Evolutionary conservation across 1,139 yeast species (phyloP).

Genomic region (Yamadazyma diospyri): DNA sequence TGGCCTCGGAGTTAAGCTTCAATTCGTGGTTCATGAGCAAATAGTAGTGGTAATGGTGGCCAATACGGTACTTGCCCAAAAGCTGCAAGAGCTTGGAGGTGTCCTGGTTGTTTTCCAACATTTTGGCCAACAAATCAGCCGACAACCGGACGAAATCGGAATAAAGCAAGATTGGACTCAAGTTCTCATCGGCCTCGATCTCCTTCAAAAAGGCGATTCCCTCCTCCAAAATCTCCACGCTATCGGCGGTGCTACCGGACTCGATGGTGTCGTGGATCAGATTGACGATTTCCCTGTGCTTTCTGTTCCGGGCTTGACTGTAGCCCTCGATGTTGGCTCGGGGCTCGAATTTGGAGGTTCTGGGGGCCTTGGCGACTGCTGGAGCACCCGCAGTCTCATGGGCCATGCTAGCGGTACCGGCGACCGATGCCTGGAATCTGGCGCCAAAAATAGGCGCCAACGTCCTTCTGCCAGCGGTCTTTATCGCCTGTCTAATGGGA

Average conservation of each 20-base stretch:
- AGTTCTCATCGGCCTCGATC: conserved; percentile 32
- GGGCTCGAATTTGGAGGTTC: not conserved
- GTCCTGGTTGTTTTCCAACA: conserved; percentile 13
- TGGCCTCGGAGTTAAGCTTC: conserved; percentile 14
- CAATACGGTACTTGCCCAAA: conserved; percentile 26
- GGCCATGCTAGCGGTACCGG: not conserved
- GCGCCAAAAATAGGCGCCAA: not conserved
- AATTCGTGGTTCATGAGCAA: conserved; percentile 20
- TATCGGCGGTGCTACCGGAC: conserved; percentile 23
- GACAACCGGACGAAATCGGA: conserved; percentile 26
- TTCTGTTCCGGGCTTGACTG: conserved; percentile 14
- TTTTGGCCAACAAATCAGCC: conserved; percentile 20
- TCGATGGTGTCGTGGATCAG: conserved; percentile 29
- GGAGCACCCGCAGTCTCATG: too few relatives aligned
- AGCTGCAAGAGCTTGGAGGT: conserved; percentile 20
- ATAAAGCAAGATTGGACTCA: conserved; percentile 23
- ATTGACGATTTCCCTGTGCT: conserved; percentile 32
- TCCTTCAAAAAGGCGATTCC: conserved; percentile 40
- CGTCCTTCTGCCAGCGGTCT: conserved; percentile 1
- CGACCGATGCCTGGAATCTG: not conserved
- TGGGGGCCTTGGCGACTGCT: not conserved
- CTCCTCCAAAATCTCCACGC: conserved; percentile 40
- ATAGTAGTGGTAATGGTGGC: conserved; percentile 32
- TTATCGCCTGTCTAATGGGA: conserved; percentile 1
- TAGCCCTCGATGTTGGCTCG: not conserved